Conservation (phyloP, 176 grass and related monocot species). For the Eleusine coracana region DNA sequence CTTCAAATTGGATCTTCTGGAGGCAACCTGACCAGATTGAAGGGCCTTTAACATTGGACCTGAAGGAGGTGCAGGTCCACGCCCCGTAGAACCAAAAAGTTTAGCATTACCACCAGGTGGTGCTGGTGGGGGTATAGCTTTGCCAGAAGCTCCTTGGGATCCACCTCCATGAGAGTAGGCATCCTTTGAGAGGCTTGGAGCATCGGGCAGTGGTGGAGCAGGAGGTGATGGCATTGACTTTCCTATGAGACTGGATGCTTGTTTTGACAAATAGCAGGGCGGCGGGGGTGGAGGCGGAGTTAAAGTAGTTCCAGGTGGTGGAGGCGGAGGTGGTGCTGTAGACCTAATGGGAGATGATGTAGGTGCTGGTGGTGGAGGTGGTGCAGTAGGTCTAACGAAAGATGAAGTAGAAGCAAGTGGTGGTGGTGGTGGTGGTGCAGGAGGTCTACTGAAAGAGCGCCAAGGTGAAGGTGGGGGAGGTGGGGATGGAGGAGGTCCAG, state of each 20-base stretch:
- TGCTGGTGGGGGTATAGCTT: slow-evolving; percentile 52
- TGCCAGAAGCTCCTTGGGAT: slow-evolving; percentile 34
- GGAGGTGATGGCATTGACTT: slow-evolving; percentile 49
- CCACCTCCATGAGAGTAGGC: slow-evolving; percentile 36
- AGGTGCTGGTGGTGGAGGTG: slow-evolving; percentile 45
- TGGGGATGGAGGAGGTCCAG: slow-evolving; percentile 26
- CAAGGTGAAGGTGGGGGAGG: slow-evolving; percentile 12
- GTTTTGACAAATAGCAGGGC: slow-evolving; percentile 48
- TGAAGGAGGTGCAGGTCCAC: slow-evolving; percentile 60
- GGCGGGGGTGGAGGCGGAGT: slow-evolving; percentile 35
- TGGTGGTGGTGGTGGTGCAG: slow-evolving; percentile 41
- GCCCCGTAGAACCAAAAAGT: slow-evolving; percentile 38
- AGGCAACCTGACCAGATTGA: slow-evolving; percentile 54
- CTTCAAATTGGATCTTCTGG: slow-evolving; percentile 88
- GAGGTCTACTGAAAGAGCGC: slow-evolving; percentile 23
- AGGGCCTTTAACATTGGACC: slow-evolving; percentile 59
- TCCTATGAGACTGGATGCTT: slow-evolving; percentile 34
- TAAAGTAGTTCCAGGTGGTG: slow-evolving; percentile 39
- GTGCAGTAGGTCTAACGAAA: slow-evolving; percentile 39
- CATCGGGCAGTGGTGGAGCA: slow-evolving; percentile 36
- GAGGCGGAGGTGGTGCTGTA: slow-evolving; percentile 40
- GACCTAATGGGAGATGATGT: slow-evolving; percentile 27
- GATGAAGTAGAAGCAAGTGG: slow-evolving; percentile 44
- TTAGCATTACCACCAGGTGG: slow-evolving; percentile 56
- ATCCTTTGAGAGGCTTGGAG: slow-evolving; percentile 43